Percentiles rank a stretch among this genome's conserved stretches.
These are phyloP conservation scores for Vaccinium vitisidaea DNA, from an alignment of 148 eudicot species.

Conservation along the genomic window DNA sequence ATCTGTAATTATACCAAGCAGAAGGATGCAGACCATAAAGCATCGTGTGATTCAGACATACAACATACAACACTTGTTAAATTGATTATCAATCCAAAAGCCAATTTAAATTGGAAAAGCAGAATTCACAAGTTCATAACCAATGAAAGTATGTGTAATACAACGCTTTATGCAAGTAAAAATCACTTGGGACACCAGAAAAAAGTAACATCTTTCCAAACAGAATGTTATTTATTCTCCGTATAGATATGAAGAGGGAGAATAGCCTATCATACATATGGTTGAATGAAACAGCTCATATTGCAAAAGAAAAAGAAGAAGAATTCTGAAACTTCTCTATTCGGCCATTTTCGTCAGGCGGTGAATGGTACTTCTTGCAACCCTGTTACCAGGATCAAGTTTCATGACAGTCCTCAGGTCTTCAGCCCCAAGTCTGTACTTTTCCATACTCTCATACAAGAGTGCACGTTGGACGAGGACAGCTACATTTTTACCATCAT, in stretches of 20 bases:
- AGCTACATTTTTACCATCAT: conserved; percentile 55
- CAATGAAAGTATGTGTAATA: not conserved
- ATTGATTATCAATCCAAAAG: not conserved
- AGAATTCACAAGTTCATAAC: conserved; percentile 14
- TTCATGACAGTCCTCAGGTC: conserved; percentile 95
- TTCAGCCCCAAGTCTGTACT: conserved; percentile 92
- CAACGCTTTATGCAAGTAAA: conserved; percentile 21
- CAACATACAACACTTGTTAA: conserved; percentile 2
- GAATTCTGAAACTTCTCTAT: conserved; percentile 21
- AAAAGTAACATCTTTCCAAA: conserved; percentile 7
- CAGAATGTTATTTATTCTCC: conserved; percentile 2
- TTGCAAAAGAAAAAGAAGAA: not conserved
- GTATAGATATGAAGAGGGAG: not conserved
- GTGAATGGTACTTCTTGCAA: conserved; percentile 91
- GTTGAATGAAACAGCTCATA: conserved; percentile 22
- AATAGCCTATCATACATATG: conserved; percentile 23
- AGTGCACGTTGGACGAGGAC: conserved; percentile 94
- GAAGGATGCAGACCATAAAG: too few relatives aligned
- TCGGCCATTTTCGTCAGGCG: conserved; percentile 88
- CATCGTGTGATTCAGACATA: not conserved
- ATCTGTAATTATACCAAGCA: too few relatives aligned
- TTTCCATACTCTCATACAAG: conserved; percentile 95
- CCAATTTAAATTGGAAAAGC: not conserved
- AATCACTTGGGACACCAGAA: conserved; percentile 1
- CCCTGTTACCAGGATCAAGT: conserved; percentile 83